A percentile compares a stretch with the other conserved stretches of the same genome.
These are phyloP conservation scores for Colletotrichum sp. DNA, from an alignment of 2,329 filamentous ascomycete species.

Conservation along the genomic window DNA sequence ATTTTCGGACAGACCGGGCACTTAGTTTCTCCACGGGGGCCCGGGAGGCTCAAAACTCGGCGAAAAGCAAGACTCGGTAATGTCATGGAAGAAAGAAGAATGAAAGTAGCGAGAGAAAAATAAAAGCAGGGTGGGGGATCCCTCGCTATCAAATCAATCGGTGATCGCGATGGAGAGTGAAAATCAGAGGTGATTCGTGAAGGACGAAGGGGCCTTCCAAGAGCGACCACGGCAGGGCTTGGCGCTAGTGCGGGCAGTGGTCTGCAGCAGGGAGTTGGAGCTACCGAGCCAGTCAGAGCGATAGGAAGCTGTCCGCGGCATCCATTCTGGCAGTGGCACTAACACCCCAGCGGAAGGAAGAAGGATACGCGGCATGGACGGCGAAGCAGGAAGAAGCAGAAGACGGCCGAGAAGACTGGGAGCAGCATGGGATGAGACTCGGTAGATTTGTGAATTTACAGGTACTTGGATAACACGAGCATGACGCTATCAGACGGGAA, in stretches of 20 bases:
- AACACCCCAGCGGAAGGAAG: neutral
- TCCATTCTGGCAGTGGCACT: neutral
- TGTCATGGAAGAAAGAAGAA: neutral
- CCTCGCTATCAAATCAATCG: slow-evolving; percentile 5
- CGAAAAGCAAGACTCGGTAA: neutral
- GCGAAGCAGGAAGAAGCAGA: neutral
- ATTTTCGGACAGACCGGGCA: slow-evolving; percentile 17
- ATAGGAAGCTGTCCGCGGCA: neutral
- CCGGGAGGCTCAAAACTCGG: neutral
- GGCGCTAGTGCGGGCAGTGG: neutral
- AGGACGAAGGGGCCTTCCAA: neutral
- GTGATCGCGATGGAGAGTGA: neutral
- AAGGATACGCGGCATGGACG: neutral
- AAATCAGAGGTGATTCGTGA: neutral
- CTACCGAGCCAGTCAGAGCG: neutral
- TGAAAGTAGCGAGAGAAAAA: neutral
- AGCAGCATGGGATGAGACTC: neutral
- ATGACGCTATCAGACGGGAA: slow-evolving; percentile 1
- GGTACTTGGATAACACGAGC: neutral
- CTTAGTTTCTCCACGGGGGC: slow-evolving; percentile 12
- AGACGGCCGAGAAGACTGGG: neutral
- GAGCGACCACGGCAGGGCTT: neutral
- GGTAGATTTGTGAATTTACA: neutral
- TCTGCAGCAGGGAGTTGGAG: neutral
- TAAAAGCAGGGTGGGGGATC: neutral